Conservation (phyloP, 2,329 filamentous ascomycete genomes). For the Botrytis tulipae region DNA sequence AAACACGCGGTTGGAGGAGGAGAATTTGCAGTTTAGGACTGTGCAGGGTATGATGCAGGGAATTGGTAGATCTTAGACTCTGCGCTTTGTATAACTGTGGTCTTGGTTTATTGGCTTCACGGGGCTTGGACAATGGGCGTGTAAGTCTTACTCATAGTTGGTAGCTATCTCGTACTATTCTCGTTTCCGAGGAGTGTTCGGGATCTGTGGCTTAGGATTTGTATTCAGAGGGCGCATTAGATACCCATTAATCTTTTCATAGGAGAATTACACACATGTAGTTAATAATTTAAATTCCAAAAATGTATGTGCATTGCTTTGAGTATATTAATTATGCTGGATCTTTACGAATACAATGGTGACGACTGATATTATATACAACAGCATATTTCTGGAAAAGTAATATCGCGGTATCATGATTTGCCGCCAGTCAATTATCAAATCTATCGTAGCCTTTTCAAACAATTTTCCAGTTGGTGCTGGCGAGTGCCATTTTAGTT, state of each 20-base stretch:
- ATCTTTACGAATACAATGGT: not conserved
- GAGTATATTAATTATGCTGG: not conserved
- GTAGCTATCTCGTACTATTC: not conserved
- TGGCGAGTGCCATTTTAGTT: not conserved
- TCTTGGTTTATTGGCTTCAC: fast-evolving
- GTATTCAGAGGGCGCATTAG: not conserved
- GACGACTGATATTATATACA: not conserved
- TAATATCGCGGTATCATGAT: not conserved
- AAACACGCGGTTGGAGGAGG: not conserved
- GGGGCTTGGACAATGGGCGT: not conserved
- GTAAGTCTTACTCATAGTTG: not conserved
- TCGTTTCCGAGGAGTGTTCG: not conserved
- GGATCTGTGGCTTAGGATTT: not conserved
- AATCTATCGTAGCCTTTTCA: not conserved
- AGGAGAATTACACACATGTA: not conserved
- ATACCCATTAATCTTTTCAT: not conserved
- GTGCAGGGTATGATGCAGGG: not conserved
- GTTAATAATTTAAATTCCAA: fast-evolving
- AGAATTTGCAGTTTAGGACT: not conserved
- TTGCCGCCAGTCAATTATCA: not conserved
- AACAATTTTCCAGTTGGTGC: too few species aligned
- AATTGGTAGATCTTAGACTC: not conserved
- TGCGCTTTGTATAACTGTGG: not conserved
- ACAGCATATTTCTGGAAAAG: not conserved
- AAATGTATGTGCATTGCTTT: not conserved